These are phyloP conservation scores for Dacryopinax primogenitus DNA, from an alignment of 768 basidiomycete species.

Conservation along the genomic window DNA sequence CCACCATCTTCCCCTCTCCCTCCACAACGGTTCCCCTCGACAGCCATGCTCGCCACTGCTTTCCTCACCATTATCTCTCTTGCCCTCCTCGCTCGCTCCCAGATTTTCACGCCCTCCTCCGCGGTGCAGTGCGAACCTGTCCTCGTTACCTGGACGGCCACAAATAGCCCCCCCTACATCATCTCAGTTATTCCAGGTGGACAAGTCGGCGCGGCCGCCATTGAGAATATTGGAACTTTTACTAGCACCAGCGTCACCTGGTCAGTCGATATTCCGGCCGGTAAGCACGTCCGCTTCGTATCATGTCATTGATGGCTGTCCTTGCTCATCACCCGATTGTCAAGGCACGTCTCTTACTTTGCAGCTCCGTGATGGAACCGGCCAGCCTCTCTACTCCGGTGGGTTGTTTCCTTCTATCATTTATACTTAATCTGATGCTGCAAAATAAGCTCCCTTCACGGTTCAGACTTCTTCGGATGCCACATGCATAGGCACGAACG, in stretches of 20 bases:
- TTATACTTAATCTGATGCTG: neutral
- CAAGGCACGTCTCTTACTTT: conserved; percentile 47
- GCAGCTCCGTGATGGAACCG: conserved; percentile 47
- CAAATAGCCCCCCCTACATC: conserved; percentile 1
- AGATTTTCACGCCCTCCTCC: neutral
- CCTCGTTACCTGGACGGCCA: conserved; percentile 38
- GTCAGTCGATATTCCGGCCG: conserved; percentile 37
- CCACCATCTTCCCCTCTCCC: neutral
- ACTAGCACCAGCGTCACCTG: conserved; percentile 39
- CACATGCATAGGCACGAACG: conserved; percentile 9
- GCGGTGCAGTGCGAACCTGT: conserved; percentile 41
- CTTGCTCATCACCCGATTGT: neutral
- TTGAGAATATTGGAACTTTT: conserved; percentile 37
- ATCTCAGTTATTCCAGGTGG: conserved; percentile 37
- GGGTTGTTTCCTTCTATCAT: neutral
- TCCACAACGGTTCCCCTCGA: neutral
- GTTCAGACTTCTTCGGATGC: conserved; percentile 43
- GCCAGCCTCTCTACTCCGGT: conserved; percentile 22
- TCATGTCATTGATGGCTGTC: neutral
- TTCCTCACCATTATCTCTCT: neutral
- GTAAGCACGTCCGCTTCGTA: conserved; percentile 26
- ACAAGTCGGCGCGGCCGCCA: conserved; percentile 33
- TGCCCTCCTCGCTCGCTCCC: neutral
- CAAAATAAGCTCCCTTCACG: neutral
- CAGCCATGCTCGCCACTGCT: neutral